Evolutionary conservation across 305 asterid genomes (phyloP).

Genomic region (Plantago coronopus): DNA sequence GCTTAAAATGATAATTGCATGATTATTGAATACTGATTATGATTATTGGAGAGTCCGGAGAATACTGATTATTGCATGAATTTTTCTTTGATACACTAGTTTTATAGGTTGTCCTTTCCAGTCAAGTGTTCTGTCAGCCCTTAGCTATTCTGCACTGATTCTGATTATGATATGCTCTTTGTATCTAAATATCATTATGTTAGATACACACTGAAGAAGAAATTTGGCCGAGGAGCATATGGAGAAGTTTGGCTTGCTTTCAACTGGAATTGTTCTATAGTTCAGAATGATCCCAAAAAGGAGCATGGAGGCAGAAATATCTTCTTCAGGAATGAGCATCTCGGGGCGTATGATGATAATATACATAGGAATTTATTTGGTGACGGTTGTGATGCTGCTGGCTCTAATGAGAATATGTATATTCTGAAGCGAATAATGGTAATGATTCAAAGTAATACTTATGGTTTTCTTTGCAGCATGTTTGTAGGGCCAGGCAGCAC

Average conservation of each 20-base stretch:
- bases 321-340: conserved; percentile 30
- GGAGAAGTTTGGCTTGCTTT: conserved; percentile 99
- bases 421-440: conserved; percentile 98
- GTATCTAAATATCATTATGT: conserved; percentile 7
- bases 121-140: conserved; percentile 7
- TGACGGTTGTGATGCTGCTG: conserved; percentile 42
- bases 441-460: conserved; percentile 23
- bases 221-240: conserved; percentile 93
- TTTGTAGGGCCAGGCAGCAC: conserved; percentile 1
- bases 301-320: conserved; percentile 32
- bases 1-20: background rate
- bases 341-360: conserved; percentile 39
- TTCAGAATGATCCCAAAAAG: conserved; percentile 35
- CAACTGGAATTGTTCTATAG: conserved; percentile 84
- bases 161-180: background rate
- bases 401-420: conserved; percentile 53
- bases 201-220: conserved; percentile 91
- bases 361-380: conserved; percentile 25
- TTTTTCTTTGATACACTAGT: conserved; percentile 4
- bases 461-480: conserved; percentile 11
- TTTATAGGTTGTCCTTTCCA: conserved; percentile 4
- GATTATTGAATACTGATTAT: too few species aligned
- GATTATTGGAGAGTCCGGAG: background rate
- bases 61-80: background rate
- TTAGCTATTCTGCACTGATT: conserved; percentile 3